Base-by-base conservation (phyloP, 2,329 filamentous ascomycete genomes). In the Exophiala viscosa region DNA sequence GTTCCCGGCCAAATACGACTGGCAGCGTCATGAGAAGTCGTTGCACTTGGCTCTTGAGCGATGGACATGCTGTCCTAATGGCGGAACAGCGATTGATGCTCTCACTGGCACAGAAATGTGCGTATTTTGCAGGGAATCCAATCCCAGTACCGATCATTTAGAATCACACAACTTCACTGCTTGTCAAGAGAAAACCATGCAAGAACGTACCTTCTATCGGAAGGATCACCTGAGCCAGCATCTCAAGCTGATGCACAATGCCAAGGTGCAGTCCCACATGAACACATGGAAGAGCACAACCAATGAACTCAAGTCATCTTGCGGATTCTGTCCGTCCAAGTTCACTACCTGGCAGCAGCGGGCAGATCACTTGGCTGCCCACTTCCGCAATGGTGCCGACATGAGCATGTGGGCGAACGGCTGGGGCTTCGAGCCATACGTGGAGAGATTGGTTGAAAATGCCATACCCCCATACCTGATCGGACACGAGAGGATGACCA, bases 51-150 rank as follows among this genome's bases (percentile, higher is more conserved):
- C 76, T 14, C 64, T 82, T 31, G 79, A 82, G 58, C 78, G 77
- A 60, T 82, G 78, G 77, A 79, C 80, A 7, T 85, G 82, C 61
- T 78, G 80, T 31, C 82, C 81, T 2, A 66, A 77, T 3, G 82
- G 82, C 2, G 78, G 79, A 1, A 78, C 76, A 10, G 70, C 73
- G 59, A 73, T 73, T 47, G 55, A 57, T 46, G 45, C 54, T 11
- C 17, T 50, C 32, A 59, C 59, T 11, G 59, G 60, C 3, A 35
- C 46, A n/a, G 45, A 55, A 33, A 72, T 76, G 45, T 85, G 82
- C 64, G 80, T 79, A 1, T 85, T 83, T 63, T 85, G 82, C 65
- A 75, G 76, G 48, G 70, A 70, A 14, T 61, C 73, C 18, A 74
- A 83, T 46, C 81, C 82, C 0, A 74, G 73, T 6, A 66, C 71